Evolutionary conservation across 2,329 filamentous ascomycete species (phyloP).

Genomic region (Diaporthe citrichinensis): DNA sequence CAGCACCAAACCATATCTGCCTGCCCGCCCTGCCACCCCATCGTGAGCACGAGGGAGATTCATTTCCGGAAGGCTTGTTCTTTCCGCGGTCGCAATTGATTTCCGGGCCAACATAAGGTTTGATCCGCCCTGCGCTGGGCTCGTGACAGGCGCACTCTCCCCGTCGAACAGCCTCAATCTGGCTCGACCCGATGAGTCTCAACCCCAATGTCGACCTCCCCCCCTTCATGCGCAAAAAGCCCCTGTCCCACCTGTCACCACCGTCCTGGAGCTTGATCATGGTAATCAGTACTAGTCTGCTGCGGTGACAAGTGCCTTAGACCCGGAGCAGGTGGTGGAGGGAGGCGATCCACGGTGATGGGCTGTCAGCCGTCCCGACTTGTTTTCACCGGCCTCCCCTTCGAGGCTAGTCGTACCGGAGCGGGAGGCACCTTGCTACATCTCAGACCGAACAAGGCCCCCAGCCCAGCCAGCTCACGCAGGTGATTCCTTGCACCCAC

Average conservation of each 20-base stretch:
- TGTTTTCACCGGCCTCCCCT: slow-evolving; percentile 34
- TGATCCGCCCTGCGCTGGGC: slow-evolving; percentile 12
- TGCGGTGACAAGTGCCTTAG: not conserved
- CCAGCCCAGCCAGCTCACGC: slow-evolving; percentile 7
- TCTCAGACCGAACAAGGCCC: slow-evolving; percentile 20
- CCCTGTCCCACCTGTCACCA: slow-evolving; percentile 13
- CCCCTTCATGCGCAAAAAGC: not conserved
- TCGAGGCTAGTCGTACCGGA: slow-evolving; percentile 33
- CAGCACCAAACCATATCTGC: slow-evolving; percentile 5
- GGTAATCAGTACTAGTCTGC: not conserved
- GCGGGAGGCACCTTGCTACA: slow-evolving; percentile 22
- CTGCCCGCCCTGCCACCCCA: not conserved
- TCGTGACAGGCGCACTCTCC: not conserved
- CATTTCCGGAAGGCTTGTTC: slow-evolving; percentile 28
- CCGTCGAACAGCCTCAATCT: not conserved
- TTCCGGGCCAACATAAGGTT: slow-evolving; percentile 14
- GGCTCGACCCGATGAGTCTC: not conserved
- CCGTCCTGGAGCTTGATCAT: not conserved
- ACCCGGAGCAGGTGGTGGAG: not conserved
- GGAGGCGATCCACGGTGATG: slow-evolving; percentile 16
- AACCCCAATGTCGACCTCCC: not conserved
- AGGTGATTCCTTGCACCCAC: slow-evolving; percentile 17
- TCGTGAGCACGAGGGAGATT: slow-evolving; percentile 8
- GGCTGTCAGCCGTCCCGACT: slow-evolving; percentile 31
- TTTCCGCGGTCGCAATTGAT: slow-evolving; percentile 23